Base-by-base conservation (phyloP, 2,329 filamentous ascomycete species). In the Aspergillus ruber region DNA sequence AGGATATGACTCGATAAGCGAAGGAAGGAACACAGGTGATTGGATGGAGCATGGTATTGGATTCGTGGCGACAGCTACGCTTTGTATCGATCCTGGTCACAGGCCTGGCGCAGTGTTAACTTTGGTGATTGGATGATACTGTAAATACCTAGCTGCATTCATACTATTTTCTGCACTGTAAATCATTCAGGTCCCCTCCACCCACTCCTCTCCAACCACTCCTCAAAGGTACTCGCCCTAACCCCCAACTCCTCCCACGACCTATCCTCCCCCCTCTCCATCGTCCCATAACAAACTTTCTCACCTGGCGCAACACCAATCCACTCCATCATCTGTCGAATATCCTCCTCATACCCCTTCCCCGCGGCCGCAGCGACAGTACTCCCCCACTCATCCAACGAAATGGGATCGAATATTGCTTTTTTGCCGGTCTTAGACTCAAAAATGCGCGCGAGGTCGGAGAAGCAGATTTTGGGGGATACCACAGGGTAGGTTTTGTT, bases 261-360 rank as follows among this genome's bases (percentile, higher is more conserved):
- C 21, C 17, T 32, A n/a, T 58, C 52, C 25, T 38, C 43, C 17
- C 44, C 39, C 3, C 20, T 36, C 12, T 45, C 41, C 21, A 54
- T 44, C n/a, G 56, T 45, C 9, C 56, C 54, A 44, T 58, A 56
- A 36, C 52, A 55, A 41, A 51, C 50, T 43, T 49, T 56, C 7
- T 56, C 52, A 2, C 42, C 40, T 2, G 56, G 54, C 21, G 50
- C 47, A 33, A 50, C 45, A 17, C 49, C 45, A 47, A 47, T 42
- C 56, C 56, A 56, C 46, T 56, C 41, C 56, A 58, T 58, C 56
- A 58, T 58, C 40, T 56, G 46, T 27, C 15, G 46, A 29, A 48
- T 47, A 43, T 58, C 54, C 41, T 45, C 32, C 32, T 47, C 39
- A 42, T 48, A 58, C 3, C 46, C 56, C 3, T 40, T 42, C 1